These are phyloP conservation scores for Paraphysoderma sedebokerense DNA, from an alignment of 371 early-diverging fungal genomes.

Conservation along the genomic window DNA sequence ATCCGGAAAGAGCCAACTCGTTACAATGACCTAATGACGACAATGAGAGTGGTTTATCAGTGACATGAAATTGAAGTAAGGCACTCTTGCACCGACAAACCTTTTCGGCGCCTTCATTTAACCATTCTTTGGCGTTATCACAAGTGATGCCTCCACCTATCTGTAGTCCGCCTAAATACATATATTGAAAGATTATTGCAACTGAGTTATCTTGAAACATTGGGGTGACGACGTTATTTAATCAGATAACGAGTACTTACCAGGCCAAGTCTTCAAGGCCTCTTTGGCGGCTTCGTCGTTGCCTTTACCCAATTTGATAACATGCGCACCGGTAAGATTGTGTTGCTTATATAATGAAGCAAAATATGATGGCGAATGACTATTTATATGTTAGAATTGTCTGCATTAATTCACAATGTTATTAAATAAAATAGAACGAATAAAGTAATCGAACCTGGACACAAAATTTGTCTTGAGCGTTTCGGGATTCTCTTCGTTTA, in stretches of 20 bases:
- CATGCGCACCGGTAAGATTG: constrained; percentile 67
- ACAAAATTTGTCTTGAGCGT: constrained; percentile 80
- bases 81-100: too few relatives aligned
- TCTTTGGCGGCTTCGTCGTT: constrained; percentile 75
- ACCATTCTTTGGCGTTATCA: constrained; percentile 74
- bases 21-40: constrained; percentile 62
- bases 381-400: constrained; percentile 8
- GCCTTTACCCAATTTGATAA: constrained; percentile 79
- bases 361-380: constrained; percentile 57
- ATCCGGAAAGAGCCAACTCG: constrained; percentile 78
- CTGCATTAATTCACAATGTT: background rate
- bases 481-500: constrained; percentile 43
- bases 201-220: too few relatives aligned
- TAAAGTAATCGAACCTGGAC: constrained; percentile 30
- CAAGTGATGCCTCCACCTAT: constrained; percentile 87
- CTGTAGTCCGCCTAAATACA: constrained; percentile 47
- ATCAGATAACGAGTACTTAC: constrained; percentile 6
- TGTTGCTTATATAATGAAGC: constrained; percentile 57
- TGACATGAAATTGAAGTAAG: too few relatives aligned
- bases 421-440: background rate
- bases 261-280: constrained; percentile 71
- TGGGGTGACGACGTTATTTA: too few relatives aligned
- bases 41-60: background rate
- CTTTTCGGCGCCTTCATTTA: constrained; percentile 69
- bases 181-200: too few relatives aligned